These are phyloP conservation scores for Xylaria scruposa DNA, from an alignment of 495 filamentous ascomycete genomes.

Conservation along the genomic window DNA sequence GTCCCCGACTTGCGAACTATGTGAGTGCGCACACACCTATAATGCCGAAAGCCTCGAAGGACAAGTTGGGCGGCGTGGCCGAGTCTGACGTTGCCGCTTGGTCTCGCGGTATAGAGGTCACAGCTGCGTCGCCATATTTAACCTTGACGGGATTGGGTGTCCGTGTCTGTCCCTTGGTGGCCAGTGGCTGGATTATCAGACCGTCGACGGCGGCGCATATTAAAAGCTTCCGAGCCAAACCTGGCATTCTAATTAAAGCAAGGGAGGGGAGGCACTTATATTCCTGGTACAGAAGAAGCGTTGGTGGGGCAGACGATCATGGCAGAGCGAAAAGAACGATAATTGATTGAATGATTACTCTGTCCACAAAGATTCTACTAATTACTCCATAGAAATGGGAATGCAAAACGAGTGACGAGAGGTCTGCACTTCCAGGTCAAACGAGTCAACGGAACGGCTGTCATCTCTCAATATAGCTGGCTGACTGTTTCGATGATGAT, in stretches of 20 bases:
- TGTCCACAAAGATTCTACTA: not conserved
- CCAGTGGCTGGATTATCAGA: slow-evolving; percentile 77
- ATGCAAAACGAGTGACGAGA: not conserved
- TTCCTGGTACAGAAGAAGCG: not conserved
- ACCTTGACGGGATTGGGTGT: slow-evolving; percentile 63
- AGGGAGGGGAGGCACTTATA: not conserved
- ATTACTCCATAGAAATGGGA: not conserved
- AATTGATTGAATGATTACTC: not conserved
- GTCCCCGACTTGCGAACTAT: slow-evolving; percentile 1
- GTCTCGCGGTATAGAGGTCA: slow-evolving; percentile 47
- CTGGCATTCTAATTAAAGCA: slow-evolving; percentile 62
- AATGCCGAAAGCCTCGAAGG: slow-evolving; percentile 82
- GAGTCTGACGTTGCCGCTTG: slow-evolving; percentile 35
- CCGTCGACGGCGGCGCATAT: slow-evolving; percentile 87
- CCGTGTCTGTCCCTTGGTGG: slow-evolving; percentile 51
- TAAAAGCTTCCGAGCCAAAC: slow-evolving; percentile 76
- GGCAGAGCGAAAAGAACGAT: not conserved
- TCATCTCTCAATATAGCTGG: not conserved
- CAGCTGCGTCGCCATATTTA: slow-evolving; percentile 72
- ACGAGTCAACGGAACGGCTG: not conserved
- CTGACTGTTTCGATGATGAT: slow-evolving; percentile 7
- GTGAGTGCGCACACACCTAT: slow-evolving; percentile 68
- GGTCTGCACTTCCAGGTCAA: not conserved
- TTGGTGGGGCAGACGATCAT: slow-evolving; percentile 17
- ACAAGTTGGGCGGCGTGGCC: slow-evolving; percentile 41